Evolutionary conservation across 768 basidiomycete genomes (phyloP).

Genomic region (Dioszegia hungarica): DNA sequence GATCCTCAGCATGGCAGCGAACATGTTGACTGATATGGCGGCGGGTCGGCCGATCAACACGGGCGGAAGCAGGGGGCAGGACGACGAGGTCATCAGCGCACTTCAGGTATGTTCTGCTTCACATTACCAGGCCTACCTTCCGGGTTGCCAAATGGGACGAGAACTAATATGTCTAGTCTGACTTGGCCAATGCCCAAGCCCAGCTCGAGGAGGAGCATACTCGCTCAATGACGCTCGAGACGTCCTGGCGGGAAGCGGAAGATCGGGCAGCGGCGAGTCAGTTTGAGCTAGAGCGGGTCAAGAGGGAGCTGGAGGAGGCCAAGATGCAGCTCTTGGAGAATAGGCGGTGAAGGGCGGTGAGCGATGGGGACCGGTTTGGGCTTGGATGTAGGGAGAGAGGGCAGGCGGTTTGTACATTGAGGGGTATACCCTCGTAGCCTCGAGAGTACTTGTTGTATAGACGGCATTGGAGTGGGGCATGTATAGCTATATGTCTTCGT

Average conservation of each 20-base stretch:
- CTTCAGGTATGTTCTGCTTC: too few species aligned
- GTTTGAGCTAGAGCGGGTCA: conserved; percentile 34
- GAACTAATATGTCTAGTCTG: neutral
- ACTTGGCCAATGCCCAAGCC: neutral
- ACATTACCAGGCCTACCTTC: too few species aligned
- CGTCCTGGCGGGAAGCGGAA: conserved; percentile 41
- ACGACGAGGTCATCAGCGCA: too few species aligned
- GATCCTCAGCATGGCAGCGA: conserved; percentile 79
- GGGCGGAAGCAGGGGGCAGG: too few species aligned
- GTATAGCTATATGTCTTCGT: too few species aligned
- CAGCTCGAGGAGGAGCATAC: conserved; percentile 27
- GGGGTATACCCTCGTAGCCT: too few species aligned
- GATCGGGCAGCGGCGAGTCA: conserved; percentile 33
- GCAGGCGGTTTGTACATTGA: neutral
- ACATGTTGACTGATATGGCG: too few species aligned
- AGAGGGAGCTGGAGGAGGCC: conserved; percentile 24
- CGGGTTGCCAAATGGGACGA: conserved; percentile 64
- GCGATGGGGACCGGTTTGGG: too few species aligned
- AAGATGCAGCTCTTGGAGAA: conserved; percentile 7
- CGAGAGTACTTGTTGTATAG: too few species aligned
- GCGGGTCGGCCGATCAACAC: too few species aligned
- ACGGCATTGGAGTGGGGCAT: too few species aligned
- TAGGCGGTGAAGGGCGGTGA: neutral
- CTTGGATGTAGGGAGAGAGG: neutral
- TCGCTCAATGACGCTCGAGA: conserved; percentile 28